Conservation (phyloP, 306 rosid species). For the Abrus pulchellus region DNA sequence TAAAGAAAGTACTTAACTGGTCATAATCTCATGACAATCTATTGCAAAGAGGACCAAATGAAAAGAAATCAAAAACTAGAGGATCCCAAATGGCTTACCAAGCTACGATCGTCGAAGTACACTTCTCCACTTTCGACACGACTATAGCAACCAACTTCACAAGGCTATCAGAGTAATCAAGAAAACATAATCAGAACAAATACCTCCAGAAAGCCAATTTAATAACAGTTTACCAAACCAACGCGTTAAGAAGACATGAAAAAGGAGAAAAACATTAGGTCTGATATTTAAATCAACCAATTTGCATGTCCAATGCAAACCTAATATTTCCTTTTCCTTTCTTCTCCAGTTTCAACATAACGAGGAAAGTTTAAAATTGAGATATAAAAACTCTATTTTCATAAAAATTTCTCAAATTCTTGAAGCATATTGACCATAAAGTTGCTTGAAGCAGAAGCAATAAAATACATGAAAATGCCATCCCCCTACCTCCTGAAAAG, state of each 20-base stretch:
- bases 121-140: constrained; percentile 94
- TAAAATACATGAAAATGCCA: constrained; percentile 31
- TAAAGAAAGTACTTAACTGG: constrained; percentile 13
- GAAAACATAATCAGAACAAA: constrained; percentile 36
- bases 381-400: constrained; percentile 11
- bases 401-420: constrained; percentile 12
- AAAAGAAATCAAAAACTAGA: not conserved
- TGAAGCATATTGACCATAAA: constrained; percentile 32
- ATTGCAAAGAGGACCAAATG: constrained; percentile 15
- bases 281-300: constrained; percentile 32
- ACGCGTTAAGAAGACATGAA: not conserved
- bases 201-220: constrained; percentile 4
- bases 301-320: constrained; percentile 31
- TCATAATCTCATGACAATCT: constrained; percentile 18
- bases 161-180: constrained; percentile 68
- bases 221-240: constrained; percentile 15
- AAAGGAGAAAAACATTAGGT: constrained; percentile 4
- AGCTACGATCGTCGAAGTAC: constrained; percentile 80
- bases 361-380: not conserved
- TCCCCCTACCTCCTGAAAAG: constrained; percentile 66
- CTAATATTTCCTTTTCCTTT: constrained; percentile 2
- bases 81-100: constrained; percentile 65
- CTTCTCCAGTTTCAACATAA: not conserved
- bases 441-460: constrained; percentile 14
- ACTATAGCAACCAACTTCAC: constrained; percentile 89